Percentiles rank a stretch among this genome's conserved stretches.
Conservation (phyloP, 192 early-diverging fungal genomes). For the Gamsiella multidivaricata region DNA sequence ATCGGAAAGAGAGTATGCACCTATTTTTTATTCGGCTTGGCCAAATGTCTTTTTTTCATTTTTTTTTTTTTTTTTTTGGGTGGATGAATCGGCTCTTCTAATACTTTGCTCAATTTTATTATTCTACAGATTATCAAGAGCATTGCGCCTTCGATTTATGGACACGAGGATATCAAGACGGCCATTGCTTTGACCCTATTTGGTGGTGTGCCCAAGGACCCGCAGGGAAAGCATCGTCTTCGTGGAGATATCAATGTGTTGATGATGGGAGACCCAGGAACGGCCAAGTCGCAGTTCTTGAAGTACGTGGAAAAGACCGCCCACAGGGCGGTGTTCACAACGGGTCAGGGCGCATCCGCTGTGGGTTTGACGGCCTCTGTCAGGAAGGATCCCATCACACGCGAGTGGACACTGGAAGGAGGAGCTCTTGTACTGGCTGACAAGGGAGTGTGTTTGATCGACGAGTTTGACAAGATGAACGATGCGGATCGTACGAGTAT, state of each 20-base stretch:
- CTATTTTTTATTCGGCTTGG: not conserved
- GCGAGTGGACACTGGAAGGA: conserved; percentile 91
- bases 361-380: conserved; percentile 89
- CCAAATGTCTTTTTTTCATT: not conserved
- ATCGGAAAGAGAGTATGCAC: conserved; percentile 82
- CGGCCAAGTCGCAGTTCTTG: conserved; percentile 88
- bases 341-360: conserved; percentile 87
- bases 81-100: too few relatives aligned
- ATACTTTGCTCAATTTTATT: too few relatives aligned
- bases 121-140: conserved; percentile 84
- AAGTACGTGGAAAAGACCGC: conserved; percentile 89
- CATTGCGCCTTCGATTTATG: conserved; percentile 99
- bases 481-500: conserved; percentile 92
- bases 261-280: conserved; percentile 90
- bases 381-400: conserved; percentile 85
- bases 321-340: conserved; percentile 87
- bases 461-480: conserved; percentile 95
- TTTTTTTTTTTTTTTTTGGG: not conserved
- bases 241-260: conserved; percentile 99
- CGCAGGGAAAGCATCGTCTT: conserved; percentile 92
- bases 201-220: conserved; percentile 96
- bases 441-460: conserved; percentile 87
- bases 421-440: conserved; percentile 92
- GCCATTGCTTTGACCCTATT: conserved; percentile 94
- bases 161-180: conserved; percentile 97